A percentile compares a stretch with the other conserved stretches of the same genome.
phyloP scores from a whole-genome alignment of 306 rosid species.

The Potentilla sterilis region DNA sequence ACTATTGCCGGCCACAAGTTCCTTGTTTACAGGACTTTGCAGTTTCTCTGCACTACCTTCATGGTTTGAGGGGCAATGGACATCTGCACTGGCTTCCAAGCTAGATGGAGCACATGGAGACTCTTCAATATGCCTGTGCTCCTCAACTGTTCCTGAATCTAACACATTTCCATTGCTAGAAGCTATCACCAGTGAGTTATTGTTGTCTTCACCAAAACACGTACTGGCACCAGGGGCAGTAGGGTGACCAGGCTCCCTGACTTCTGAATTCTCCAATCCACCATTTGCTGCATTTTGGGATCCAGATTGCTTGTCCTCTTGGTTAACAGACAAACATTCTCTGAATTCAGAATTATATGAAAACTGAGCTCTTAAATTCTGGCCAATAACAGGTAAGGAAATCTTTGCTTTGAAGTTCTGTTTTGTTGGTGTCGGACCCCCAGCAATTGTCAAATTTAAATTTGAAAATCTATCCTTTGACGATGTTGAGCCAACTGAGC shows the following conservation, averaged over 20 bases:
- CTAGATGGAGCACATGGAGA: conserved; percentile 9
- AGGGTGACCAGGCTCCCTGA: conserved; percentile 28
- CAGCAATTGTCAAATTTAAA: conserved; percentile 84
- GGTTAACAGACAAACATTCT: conserved; percentile 32
- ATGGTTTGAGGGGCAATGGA: conserved; percentile 9
- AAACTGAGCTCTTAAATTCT: conserved; percentile 72
- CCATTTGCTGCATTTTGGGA: conserved; percentile 38
- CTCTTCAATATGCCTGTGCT: conserved; percentile 16
- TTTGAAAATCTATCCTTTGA: conserved; percentile 42
- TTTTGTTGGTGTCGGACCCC: conserved; percentile 93
- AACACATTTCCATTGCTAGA: conserved; percentile 28
- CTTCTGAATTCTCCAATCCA: conserved; percentile 34
- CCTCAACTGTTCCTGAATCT: conserved; percentile 28
- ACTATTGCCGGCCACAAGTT: conserved; percentile 32
- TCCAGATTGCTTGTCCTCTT: conserved; percentile 30
- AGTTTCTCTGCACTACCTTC: conserved; percentile 17
- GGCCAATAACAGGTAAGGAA: conserved; percentile 81
- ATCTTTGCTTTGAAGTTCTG: conserved; percentile 85
- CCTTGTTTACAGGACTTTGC: conserved; percentile 27
- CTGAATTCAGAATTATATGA: conserved; percentile 50
- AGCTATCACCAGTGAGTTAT: conserved; percentile 21
- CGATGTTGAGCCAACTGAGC: conserved; percentile 37
- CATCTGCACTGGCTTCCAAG: conserved; percentile 22
- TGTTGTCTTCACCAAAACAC: conserved; percentile 19
- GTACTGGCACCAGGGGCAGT: conserved; percentile 17